Percentiles rank a stretch among this genome's conserved stretches.
phyloP scores from a whole-genome alignment of 306 rosid species.

The Gleditsia sinensis region DNA sequence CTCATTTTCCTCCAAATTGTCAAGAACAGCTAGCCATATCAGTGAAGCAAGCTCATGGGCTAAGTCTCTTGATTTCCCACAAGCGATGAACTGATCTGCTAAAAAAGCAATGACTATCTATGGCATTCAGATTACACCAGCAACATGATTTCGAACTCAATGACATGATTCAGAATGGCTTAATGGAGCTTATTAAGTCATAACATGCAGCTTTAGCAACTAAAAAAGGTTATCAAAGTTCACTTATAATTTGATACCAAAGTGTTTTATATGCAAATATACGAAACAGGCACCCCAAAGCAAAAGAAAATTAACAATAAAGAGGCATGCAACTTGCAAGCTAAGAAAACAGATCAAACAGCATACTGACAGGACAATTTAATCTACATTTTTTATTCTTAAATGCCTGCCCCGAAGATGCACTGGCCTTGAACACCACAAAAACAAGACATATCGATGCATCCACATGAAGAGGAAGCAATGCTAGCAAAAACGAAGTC shows the following conservation, averaged over 20 bases:
- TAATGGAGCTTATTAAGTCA: background rate
- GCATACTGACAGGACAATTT: background rate
- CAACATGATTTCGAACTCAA: background rate
- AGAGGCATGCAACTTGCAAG: background rate
- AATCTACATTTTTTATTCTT: background rate
- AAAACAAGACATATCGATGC: background rate
- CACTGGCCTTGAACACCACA: background rate
- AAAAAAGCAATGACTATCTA: background rate
- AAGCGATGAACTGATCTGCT: slow-evolving; percentile 77
- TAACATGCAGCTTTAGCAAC: background rate
- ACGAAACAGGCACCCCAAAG: background rate
- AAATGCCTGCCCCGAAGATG: background rate
- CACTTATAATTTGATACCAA: background rate
- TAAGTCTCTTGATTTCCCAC: slow-evolving; percentile 71
- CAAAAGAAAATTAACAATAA: background rate
- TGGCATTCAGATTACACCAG: background rate
- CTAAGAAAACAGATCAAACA: background rate
- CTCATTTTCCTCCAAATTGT: slow-evolving; percentile 68
- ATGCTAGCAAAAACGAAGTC: background rate
- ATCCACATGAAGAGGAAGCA: background rate
- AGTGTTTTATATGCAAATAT: background rate
- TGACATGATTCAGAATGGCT: background rate
- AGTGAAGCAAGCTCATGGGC: slow-evolving; percentile 74
- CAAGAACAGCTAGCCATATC: slow-evolving; percentile 78
- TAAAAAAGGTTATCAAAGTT: background rate